These are phyloP conservation scores for Rhipidocladum racemiflorum DNA, from an alignment of 176 grass and related monocot genomes.

Conservation along the genomic window DNA sequence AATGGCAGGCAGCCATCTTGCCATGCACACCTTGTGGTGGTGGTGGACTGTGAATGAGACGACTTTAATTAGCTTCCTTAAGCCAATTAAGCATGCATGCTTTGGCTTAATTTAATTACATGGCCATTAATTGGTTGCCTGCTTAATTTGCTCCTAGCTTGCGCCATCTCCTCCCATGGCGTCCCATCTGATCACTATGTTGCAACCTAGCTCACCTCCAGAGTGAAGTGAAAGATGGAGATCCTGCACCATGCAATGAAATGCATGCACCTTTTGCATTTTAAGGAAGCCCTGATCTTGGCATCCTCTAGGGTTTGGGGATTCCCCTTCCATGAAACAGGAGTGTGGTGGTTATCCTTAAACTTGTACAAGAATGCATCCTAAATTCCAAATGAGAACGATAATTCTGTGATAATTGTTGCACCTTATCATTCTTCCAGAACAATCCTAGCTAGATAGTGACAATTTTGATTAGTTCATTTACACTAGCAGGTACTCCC, in stretches of 20 bases:
- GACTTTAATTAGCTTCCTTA: neutral
- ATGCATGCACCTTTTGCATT: neutral
- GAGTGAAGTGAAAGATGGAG: neutral
- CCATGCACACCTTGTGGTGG: neutral
- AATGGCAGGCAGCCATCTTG: too few species aligned
- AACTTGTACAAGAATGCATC: neutral
- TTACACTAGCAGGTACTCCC: too few species aligned
- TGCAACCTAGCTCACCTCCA: neutral
- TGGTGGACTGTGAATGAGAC: neutral
- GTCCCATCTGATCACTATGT: neutral
- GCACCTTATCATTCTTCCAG: neutral
- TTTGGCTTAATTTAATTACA: neutral
- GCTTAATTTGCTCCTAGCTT: neutral
- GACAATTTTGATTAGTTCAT: neutral
- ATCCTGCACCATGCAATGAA: neutral
- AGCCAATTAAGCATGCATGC: neutral
- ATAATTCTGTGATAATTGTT: neutral
- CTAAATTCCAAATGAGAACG: neutral
- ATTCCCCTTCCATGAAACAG: neutral
- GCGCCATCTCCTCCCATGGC: neutral
- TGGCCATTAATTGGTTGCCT: neutral
- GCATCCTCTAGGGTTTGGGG: neutral
- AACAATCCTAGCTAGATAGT: neutral
- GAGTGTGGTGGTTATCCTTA: slow-evolving; percentile 3
- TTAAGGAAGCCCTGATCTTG: neutral